These are phyloP conservation scores for Gleditsia sinensis DNA, from an alignment of 306 rosid genomes.

Conservation along the genomic window DNA sequence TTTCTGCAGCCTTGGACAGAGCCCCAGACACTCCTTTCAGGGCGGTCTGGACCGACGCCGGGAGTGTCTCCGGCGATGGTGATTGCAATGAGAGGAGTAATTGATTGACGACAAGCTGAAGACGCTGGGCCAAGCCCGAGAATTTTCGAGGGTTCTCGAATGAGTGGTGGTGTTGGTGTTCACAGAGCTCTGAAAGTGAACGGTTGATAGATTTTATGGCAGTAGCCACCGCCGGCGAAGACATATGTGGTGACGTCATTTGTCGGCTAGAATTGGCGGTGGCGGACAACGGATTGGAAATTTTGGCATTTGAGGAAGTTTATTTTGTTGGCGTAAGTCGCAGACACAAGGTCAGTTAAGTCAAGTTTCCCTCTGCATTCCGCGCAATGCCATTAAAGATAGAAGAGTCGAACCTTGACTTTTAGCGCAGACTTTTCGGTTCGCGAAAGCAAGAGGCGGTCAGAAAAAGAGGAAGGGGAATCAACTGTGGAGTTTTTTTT, in stretches of 20 bases:
- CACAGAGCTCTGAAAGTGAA: slow-evolving; percentile 40
- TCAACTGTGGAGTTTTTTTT: too few relatives aligned
- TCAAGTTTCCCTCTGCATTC: not conserved
- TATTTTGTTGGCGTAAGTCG: not conserved
- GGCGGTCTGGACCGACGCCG: slow-evolving; percentile 39
- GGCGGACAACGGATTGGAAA: not conserved
- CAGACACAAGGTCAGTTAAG: not conserved
- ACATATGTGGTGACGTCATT: slow-evolving; percentile 37
- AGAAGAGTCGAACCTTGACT: too few relatives aligned
- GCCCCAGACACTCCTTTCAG: slow-evolving; percentile 44
- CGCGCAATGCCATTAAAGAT: too few relatives aligned
- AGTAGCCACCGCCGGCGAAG: slow-evolving; percentile 5
- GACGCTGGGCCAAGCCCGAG: slow-evolving; percentile 44
- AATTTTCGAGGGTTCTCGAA: slow-evolving; percentile 45
- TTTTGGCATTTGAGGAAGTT: not conserved
- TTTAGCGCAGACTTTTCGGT: too few relatives aligned
- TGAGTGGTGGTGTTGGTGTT: slow-evolving; percentile 21
- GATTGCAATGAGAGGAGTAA: slow-evolving; percentile 28
- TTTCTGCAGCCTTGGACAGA: slow-evolving; percentile 32
- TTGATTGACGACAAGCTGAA: slow-evolving; percentile 38
- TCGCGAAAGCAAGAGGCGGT: too few relatives aligned
- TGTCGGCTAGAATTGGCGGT: not conserved
- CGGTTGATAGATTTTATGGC: slow-evolving; percentile 38
- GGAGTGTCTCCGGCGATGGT: slow-evolving; percentile 23
- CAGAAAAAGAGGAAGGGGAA: too few relatives aligned